phyloP scores from a whole-genome alignment of 73 alveolate genomes.

The Uronychia binucleata region DNA sequence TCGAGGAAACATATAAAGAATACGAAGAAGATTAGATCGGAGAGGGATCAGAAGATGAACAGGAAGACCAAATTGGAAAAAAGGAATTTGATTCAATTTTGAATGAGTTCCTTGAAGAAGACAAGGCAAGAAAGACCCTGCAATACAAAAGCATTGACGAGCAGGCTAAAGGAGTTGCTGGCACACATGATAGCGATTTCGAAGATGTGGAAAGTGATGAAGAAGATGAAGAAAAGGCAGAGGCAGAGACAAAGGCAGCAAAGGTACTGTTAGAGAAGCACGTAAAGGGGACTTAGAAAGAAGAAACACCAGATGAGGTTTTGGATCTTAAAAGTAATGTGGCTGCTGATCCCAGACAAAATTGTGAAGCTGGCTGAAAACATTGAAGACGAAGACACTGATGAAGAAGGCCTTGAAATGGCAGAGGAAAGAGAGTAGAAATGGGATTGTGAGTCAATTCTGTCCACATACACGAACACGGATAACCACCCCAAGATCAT shows the following conservation, averaged over 20 bases:
- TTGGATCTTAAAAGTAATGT: background rate
- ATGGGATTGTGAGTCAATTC: constrained; percentile 75
- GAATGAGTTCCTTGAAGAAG: constrained; percentile 35
- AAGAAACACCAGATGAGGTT: background rate
- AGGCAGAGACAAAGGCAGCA: constrained; percentile 16
- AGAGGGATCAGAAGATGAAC: constrained; percentile 30
- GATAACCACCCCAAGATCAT: constrained; percentile 69
- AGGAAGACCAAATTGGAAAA: constrained; percentile 27
- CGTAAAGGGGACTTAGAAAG: background rate
- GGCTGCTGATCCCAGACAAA: too few species aligned
- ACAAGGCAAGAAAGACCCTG: constrained; percentile 22
- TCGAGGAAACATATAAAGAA: constrained; percentile 16
- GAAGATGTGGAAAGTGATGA: background rate
- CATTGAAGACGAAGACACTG: background rate
- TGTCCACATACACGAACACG: constrained; percentile 59
- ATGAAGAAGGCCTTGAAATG: constrained; percentile 16
- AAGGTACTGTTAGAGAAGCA: constrained; percentile 23
- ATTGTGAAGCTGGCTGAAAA: background rate
- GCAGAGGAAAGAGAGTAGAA: constrained; percentile 43
- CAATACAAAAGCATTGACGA: constrained; percentile 23
- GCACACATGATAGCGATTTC: background rate
- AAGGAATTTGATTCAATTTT: constrained; percentile 26
- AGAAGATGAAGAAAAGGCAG: background rate
- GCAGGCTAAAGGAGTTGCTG: constrained; percentile 2
- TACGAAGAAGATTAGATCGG: constrained; percentile 50